A percentile compares a stretch with the other conserved stretches of the same genome.
Conservation (phyloP, 1,139 yeast species). For the Saccharomycopsis hybrid region DNA sequence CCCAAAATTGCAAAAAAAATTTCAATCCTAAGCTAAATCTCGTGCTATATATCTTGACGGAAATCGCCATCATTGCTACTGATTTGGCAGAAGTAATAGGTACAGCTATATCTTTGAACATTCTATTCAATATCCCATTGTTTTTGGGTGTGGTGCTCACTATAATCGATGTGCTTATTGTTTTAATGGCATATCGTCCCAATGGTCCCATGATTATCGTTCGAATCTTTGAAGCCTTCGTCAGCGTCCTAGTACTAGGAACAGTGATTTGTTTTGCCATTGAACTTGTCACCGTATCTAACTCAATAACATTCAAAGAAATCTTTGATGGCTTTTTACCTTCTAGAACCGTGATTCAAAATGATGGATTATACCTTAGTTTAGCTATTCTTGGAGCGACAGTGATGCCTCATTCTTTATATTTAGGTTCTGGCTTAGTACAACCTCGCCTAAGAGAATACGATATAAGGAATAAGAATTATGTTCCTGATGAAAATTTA, state of each 20-base stretch:
- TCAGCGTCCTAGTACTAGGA: constrained; percentile 51
- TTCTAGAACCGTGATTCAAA: constrained; percentile 43
- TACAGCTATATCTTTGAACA: constrained; percentile 68
- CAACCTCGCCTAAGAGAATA: constrained; percentile 66
- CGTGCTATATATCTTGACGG: constrained; percentile 56
- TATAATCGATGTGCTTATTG: constrained; percentile 63
- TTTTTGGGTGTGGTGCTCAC: constrained; percentile 63
- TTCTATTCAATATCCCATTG: constrained; percentile 60
- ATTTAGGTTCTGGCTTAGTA: constrained; percentile 69
- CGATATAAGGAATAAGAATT: constrained; percentile 45
- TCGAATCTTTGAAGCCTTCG: constrained; percentile 60
- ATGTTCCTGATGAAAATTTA: constrained; percentile 27
- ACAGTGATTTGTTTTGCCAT: constrained; percentile 59
- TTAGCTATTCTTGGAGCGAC: constrained; percentile 78
- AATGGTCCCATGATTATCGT: constrained; percentile 65
- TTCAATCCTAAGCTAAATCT: constrained; percentile 53
- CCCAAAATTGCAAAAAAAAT: constrained; percentile 66
- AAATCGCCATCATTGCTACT: constrained; percentile 71
- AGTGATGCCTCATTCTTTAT: constrained; percentile 78
- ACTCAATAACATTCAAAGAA: constrained; percentile 31
- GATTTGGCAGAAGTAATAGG: constrained; percentile 83
- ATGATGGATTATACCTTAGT: constrained; percentile 57
- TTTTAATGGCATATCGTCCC: constrained; percentile 63
- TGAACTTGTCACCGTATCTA: constrained; percentile 46
- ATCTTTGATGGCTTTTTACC: constrained; percentile 58